Evolutionary conservation across 805 yeast genomes (phyloP).

Genomic region (Candida adriatica): DNA sequence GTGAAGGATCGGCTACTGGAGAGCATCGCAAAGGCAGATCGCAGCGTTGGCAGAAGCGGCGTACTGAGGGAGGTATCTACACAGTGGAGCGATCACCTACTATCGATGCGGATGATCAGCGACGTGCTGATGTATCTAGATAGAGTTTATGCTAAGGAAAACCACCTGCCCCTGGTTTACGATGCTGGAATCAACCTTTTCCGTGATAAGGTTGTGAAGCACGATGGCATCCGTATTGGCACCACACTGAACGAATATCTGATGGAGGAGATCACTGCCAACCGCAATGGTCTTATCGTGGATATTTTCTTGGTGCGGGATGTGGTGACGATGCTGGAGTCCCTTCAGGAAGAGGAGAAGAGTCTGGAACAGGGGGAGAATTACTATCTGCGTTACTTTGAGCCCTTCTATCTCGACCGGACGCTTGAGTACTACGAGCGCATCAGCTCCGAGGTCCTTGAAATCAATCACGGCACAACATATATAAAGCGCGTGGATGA

Average conservation of each 20-base stretch:
- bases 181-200: conserved; percentile 71
- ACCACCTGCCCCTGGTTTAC: conserved; percentile 53
- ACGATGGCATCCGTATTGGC: conserved; percentile 45
- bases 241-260: conserved; percentile 39
- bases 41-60: conserved; percentile 16
- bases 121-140: conserved; percentile 85
- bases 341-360: conserved; percentile 41
- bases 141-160: conserved; percentile 73
- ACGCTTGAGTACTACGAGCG: conserved; percentile 50
- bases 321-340: conserved; percentile 64
- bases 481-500: conserved; percentile 46
- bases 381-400: conserved; percentile 59
- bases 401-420: conserved; percentile 50
- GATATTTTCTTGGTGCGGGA: conserved; percentile 56
- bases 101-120: conserved; percentile 69
- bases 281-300: conserved; percentile 49
- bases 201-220: conserved; percentile 50
- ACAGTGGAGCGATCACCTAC: conserved; percentile 64
- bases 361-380: conserved; percentile 42
- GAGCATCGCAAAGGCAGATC: conserved; percentile 10
- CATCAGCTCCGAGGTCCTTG: conserved; percentile 38
- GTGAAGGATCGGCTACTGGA: conserved; percentile 14
- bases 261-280: conserved; percentile 47
- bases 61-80: conserved; percentile 30
- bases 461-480: conserved; percentile 40